A percentile compares a stretch with the other conserved stretches of the same genome.
phyloP scores from a whole-genome alignment of 2,329 filamentous ascomycete genomes.

The Fusarium buharicum region DNA sequence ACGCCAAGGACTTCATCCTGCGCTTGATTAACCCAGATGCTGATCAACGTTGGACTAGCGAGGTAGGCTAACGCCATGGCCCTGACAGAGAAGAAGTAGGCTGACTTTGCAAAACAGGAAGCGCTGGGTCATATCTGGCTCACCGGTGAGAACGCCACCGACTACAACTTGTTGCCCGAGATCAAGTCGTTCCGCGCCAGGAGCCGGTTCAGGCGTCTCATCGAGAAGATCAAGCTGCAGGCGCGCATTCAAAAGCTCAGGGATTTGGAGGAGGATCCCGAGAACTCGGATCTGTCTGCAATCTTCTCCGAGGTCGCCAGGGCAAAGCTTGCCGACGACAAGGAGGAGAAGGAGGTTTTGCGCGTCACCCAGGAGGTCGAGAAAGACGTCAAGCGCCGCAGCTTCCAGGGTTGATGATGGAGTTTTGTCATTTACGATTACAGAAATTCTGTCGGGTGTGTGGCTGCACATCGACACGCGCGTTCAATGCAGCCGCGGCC shows the following conservation, averaged over 20 bases:
- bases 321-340: constrained; percentile 83
- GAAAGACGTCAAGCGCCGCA: constrained; percentile 58
- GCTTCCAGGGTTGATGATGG: constrained; percentile 38
- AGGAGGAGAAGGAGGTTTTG: constrained; percentile 82
- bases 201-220: constrained; percentile 88
- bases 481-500: neutral
- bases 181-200: constrained; percentile 93
- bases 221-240: constrained; percentile 94
- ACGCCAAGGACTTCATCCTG: constrained; percentile 95
- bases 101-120: constrained; percentile 60
- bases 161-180: constrained; percentile 97
- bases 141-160: constrained; percentile 87
- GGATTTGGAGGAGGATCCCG: constrained; percentile 85
- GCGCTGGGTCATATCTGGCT: constrained; percentile 88
- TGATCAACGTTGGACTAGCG: constrained; percentile 78
- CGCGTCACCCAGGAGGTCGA: constrained; percentile 70
- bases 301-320: constrained; percentile 93
- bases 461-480: neutral
- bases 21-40: constrained; percentile 82
- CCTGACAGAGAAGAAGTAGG: constrained; percentile 5
- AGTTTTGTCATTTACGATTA: neutral
- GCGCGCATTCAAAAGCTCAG: constrained; percentile 96
- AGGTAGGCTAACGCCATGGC: constrained; percentile 60
- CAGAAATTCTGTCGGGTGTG: neutral
- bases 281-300: constrained; percentile 70